phyloP scores from a whole-genome alignment of 2,329 filamentous ascomycete species.

The Botrytis porri region DNA sequence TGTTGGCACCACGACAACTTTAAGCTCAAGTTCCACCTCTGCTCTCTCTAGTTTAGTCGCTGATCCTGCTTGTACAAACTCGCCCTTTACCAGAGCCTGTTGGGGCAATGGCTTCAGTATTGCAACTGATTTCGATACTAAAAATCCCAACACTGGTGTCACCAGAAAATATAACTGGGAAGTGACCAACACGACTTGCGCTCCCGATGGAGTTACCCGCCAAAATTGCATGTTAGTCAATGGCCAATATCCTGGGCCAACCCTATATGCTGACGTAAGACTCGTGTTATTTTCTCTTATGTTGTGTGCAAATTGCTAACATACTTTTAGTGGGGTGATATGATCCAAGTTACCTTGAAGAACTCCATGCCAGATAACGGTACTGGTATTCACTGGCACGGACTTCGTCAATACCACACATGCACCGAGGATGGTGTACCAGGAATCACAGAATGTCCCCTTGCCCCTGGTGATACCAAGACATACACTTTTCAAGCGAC shows the following conservation, averaged over 20 bases:
- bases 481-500: slow-evolving; percentile 36
- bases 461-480: slow-evolving; percentile 47
- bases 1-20: neutral
- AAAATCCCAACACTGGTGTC: slow-evolving; percentile 38
- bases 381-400: slow-evolving; percentile 46
- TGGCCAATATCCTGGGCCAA: slow-evolving; percentile 36
- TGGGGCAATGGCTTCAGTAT: slow-evolving; percentile 37
- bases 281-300: too few species aligned
- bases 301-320: neutral
- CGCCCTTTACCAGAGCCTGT: slow-evolving; percentile 35
- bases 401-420: slow-evolving; percentile 43
- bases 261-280: slow-evolving; percentile 29
- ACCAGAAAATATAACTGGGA: slow-evolving; percentile 34
- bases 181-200: slow-evolving; percentile 31
- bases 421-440: slow-evolving; percentile 44
- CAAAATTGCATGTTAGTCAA: slow-evolving; percentile 49
- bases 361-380: slow-evolving; percentile 39
- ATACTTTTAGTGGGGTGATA: slow-evolving; percentile 34
- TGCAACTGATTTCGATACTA: slow-evolving; percentile 35
- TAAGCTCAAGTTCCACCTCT: slow-evolving; percentile 11
- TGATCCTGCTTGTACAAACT: slow-evolving; percentile 32
- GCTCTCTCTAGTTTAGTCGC: slow-evolving; percentile 18
- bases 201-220: slow-evolving; percentile 42
- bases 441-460: slow-evolving; percentile 35
- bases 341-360: slow-evolving; percentile 31